Evolutionary conservation across 2,329 filamentous ascomycete species (phyloP).

Genomic region (Furcasterigmium furcatum): DNA sequence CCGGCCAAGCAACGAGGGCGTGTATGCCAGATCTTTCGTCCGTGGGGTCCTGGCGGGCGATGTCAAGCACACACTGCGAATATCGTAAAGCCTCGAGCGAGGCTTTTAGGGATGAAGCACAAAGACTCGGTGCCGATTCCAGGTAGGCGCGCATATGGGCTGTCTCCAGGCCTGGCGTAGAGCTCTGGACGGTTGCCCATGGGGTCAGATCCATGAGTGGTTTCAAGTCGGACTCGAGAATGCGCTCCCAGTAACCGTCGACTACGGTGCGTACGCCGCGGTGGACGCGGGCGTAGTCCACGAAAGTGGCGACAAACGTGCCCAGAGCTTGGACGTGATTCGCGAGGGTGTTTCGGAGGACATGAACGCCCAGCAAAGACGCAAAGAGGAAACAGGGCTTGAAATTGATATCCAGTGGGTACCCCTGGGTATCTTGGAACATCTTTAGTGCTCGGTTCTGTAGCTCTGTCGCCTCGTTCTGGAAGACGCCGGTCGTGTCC

Average conservation of each 20-base stretch:
- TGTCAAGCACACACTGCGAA: constrained; percentile 13
- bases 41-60: not conserved
- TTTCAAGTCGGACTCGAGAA: constrained; percentile 18
- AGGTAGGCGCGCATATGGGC: not conserved
- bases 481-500: constrained; percentile 14
- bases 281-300: constrained; percentile 24
- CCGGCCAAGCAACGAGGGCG: constrained; percentile 32
- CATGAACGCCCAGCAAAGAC: constrained; percentile 25
- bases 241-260: constrained; percentile 7
- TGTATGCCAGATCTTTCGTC: constrained; percentile 17
- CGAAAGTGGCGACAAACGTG: constrained; percentile 19
- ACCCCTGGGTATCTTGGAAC: constrained; percentile 21
- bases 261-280: constrained; percentile 22
- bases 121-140: not conserved
- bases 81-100: constrained; percentile 7
- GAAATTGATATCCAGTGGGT: constrained; percentile 17
- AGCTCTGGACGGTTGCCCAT: constrained; percentile 2
- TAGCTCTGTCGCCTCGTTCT: constrained; percentile 23
- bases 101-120: constrained; percentile 2
- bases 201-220: constrained; percentile 3
- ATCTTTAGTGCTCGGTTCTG: constrained; percentile 23
- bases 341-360: constrained; percentile 30
- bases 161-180: constrained; percentile 3
- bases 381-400: constrained; percentile 26
- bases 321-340: constrained; percentile 21